Evolutionary conservation across 768 basidiomycete genomes (phyloP), one percentile per base, ranked within the genome.

Genomic region (Auriscalpium microsporum): DNA sequence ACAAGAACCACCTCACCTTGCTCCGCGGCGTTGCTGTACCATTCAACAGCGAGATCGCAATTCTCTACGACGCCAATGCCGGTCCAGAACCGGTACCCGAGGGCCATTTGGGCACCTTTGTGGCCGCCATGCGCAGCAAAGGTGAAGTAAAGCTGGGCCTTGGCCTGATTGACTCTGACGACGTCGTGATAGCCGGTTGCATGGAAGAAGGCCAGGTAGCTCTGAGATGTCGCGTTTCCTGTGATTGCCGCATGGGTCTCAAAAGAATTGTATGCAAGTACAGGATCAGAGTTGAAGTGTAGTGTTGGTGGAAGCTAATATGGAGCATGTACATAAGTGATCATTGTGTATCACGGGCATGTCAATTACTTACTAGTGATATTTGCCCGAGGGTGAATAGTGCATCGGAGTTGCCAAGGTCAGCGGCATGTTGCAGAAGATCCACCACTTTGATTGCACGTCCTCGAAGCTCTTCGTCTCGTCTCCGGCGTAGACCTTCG

Each of bases 21-120:
- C 59, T 94, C 90, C 14, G 94, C 90, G 1, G 94, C 92, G 44
- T 75, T 76, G 65, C 93, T 88, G 67, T 98, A 99, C 87, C 91
- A 97, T 28, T 81, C 79, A 53, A 92, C 72, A 13, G 96, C 90
- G 10, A 80, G 75, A 63, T 84, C 77, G 69, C 96, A 98, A 62
- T 85, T 84, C 67, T 97, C 93, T 52, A 82, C 73, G 1, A 92
- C 86, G 10, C 94, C 90, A 55, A 99, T 96, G 1, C 96, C 96
- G 40, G 89, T 86, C 94, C 94, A 98, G 65, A 94, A 86, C 28
- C 94, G 82, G 69, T 95, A 98, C 0, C 86, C 96, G 35, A 98
- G 75, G 2, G 92, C 83, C 90, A 95, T 94, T 67, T 94, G 86
- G 0, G 95, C 89, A 6, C 88, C 87, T 62, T 84, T 83, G 70